These are phyloP conservation scores for Aquilaria sinensis DNA, from an alignment of 345 rosid species.

Conservation along the genomic window DNA sequence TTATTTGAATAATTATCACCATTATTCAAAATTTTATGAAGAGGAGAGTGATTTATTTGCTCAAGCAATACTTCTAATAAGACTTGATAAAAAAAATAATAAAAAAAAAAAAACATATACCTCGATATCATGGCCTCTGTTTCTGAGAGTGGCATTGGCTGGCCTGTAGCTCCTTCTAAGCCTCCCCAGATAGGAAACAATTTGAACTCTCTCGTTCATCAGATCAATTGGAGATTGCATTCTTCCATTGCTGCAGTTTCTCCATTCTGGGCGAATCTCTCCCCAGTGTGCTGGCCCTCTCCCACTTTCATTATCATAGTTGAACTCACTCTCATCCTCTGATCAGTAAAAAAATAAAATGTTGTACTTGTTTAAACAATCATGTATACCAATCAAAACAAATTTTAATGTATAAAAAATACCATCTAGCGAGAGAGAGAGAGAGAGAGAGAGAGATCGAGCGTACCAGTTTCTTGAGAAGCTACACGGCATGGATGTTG, in stretches of 20 bases:
- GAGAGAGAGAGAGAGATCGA: not conserved
- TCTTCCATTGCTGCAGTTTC: slow-evolving; percentile 47
- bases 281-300: slow-evolving; percentile 77
- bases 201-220: slow-evolving; percentile 37
- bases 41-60: too few species aligned
- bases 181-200: slow-evolving; percentile 42
- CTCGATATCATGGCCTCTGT: slow-evolving; percentile 89
- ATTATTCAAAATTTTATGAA: too few species aligned
- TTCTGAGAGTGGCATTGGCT: slow-evolving; percentile 47
- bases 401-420: not conserved
- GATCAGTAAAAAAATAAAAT: not conserved
- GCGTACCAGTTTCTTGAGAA: slow-evolving; percentile 42
- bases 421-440: too few species aligned
- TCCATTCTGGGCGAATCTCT: slow-evolving; percentile 51
- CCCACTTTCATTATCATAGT: slow-evolving; percentile 25
- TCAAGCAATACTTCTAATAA: too few species aligned
- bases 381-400: not conserved
- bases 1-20: too few species aligned
- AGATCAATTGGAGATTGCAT: slow-evolving; percentile 91
- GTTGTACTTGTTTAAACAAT: too few species aligned
- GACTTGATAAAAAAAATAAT: not conserved
- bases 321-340: slow-evolving; percentile 72
- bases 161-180: slow-evolving; percentile 50
- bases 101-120: slow-evolving; percentile 22
- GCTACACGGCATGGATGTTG: slow-evolving; percentile 4